Evolutionary conservation across 768 basidiomycete genomes (phyloP), one percentile per base, ranked within the genome.

Genomic region (Gymnopilus dilepis): DNA sequence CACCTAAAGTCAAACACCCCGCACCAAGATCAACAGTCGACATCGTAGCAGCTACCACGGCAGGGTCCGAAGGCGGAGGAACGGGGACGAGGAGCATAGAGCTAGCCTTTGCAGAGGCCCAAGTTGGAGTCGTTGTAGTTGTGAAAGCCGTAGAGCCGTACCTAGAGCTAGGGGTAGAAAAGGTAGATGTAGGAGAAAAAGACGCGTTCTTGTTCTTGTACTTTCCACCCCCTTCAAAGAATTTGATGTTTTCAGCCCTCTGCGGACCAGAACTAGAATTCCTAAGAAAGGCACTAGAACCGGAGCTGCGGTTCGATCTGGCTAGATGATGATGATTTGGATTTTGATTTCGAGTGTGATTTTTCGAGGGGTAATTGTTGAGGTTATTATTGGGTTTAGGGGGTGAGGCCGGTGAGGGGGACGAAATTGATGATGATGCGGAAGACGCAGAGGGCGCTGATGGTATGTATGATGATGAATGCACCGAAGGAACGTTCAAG

Each of bases 41-140:
- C 59, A 60, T 60, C 11, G 59, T 54, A 3, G 59, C 60, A 24
- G 45, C 52, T 1, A 61, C n/a, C 15, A 61, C 50, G 30, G 50
- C 41, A 50, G 50, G 58, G 4, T 52, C 34, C 28, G 45, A 26
- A 50, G 31, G 22, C 17, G 34, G 28, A 26, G 52, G 37, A 17
- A 6, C 34, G 28, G 28, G 52, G 37, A 6, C 34, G 28, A 40
- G 52, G 37, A 37, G 33, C 52, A 37, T 38, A 28, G 11, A 7
- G 17, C 19, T n/a, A 31, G 48, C 26, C 12, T 8, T 12, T 21
- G 45, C 26, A 50, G 24, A 24, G n/a, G 52, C 37, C n/a, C n/a
- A n/a, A n/a, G n/a, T n/a, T n/a, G n/a, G n/a, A n/a, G n/a, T n/a
- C n/a, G n/a, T n/a, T n/a, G n/a, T n/a, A n/a, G n/a, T n/a, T n/a